These are phyloP conservation scores for Leucaena leucocephala DNA, from an alignment of 306 rosid genomes.

Conservation along the genomic window DNA sequence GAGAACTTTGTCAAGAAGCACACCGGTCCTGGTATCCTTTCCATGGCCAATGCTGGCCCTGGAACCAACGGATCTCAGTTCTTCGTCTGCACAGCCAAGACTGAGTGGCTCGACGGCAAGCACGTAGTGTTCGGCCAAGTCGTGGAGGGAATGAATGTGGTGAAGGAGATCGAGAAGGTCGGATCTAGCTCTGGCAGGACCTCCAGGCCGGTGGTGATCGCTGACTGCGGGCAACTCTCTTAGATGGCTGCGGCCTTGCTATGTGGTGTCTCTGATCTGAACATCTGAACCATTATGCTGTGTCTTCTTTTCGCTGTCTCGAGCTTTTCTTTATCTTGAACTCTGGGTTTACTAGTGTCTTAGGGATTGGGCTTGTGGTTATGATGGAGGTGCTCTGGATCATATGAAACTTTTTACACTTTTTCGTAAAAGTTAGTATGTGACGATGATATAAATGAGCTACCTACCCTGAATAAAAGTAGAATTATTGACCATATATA, in stretches of 20 bases:
- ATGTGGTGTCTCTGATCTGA: constrained; percentile 41
- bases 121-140: constrained; percentile 90
- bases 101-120: constrained; percentile 91
- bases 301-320: constrained; percentile 26
- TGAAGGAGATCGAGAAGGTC: constrained; percentile 70
- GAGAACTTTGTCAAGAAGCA: constrained; percentile 91
- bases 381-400: constrained; percentile 32
- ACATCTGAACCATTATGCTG: neutral
- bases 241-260: constrained; percentile 42
- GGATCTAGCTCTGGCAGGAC: constrained; percentile 70
- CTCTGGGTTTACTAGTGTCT: neutral
- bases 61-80: constrained; percentile 97
- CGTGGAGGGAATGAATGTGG: constrained; percentile 61
- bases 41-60: constrained; percentile 96
- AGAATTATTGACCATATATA: constrained; percentile 25
- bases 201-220: constrained; percentile 62
- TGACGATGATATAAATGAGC: constrained; percentile 41
- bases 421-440: neutral
- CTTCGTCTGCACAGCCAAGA: constrained; percentile 81
- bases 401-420: constrained; percentile 9
- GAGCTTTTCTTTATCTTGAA: neutral
- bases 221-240: constrained; percentile 85
- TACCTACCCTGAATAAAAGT: constrained; percentile 49
- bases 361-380: constrained; percentile 38
- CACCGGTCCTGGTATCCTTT: constrained; percentile 85